Evolutionary conservation across 1,139 yeast species (phyloP).

Genomic region (Scheffersomyces insectosa): DNA sequence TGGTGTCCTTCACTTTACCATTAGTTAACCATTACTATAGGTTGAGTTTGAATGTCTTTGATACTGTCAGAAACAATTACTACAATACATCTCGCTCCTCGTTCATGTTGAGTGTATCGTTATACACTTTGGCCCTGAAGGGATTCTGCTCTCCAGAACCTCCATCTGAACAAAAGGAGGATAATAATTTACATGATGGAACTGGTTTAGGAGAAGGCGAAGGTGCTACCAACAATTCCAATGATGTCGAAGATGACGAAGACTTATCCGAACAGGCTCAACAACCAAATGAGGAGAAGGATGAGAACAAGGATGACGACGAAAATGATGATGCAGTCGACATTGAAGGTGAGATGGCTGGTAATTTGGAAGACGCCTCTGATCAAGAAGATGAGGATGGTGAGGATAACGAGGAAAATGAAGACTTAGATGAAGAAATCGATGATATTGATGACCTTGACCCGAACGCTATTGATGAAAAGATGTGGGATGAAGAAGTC

Average conservation of each 20-base stretch:
- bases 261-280: slow-evolving; percentile 89
- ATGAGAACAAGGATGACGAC: slow-evolving; percentile 57
- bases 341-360: slow-evolving; percentile 97
- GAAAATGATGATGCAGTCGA: slow-evolving; percentile 84
- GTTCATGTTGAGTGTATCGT: slow-evolving; percentile 54
- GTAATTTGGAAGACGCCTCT: slow-evolving; percentile 78
- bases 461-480: slow-evolving; percentile 94
- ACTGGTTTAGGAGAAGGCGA: slow-evolving; percentile 98
- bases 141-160: slow-evolving; percentile 95
- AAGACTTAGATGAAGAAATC: slow-evolving; percentile 82
- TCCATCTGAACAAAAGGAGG: slow-evolving; percentile 65
- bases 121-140: slow-evolving; percentile 66
- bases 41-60: slow-evolving; percentile 42
- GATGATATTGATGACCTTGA: slow-evolving; percentile 89
- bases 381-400: slow-evolving; percentile 66
- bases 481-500: slow-evolving; percentile 97
- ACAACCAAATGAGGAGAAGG: slow-evolving; percentile 69
- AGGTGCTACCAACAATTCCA: slow-evolving; percentile 78
- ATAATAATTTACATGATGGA: slow-evolving; percentile 72
- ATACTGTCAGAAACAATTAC: slow-evolving; percentile 48
- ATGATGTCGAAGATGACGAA: slow-evolving; percentile 91
- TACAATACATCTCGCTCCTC: slow-evolving; percentile 59
- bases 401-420: slow-evolving; percentile 50
- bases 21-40: slow-evolving; percentile 54
- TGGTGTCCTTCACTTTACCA: slow-evolving; percentile 58